phyloP scores from a whole-genome alignment of 108 stramenopile species.

The Nannochloropsis oceanica region DNA sequence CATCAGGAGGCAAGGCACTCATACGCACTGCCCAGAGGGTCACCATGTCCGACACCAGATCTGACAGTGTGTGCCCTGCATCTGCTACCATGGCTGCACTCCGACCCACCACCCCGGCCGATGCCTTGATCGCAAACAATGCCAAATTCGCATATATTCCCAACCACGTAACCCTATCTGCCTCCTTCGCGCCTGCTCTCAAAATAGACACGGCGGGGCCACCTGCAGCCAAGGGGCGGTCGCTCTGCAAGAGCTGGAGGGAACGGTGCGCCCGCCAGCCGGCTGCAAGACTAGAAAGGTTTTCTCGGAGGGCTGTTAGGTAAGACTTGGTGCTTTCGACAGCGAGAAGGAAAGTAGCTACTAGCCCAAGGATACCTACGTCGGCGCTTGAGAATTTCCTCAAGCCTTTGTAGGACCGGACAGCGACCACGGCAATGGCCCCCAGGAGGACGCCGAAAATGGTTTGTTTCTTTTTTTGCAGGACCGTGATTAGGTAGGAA shows the following conservation, averaged over 20 bases:
- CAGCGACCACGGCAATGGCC: neutral
- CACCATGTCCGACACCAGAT: slow-evolving; percentile 77
- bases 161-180: slow-evolving; percentile 65
- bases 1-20: slow-evolving; percentile 38
- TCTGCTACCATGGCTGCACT: slow-evolving; percentile 79
- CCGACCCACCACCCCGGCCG: slow-evolving; percentile 59
- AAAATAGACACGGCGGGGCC: neutral
- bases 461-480: neutral
- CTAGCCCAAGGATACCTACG: neutral
- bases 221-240: neutral
- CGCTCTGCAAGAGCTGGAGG: neutral
- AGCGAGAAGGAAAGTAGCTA: neutral
- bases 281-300: neutral
- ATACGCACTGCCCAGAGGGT: slow-evolving; percentile 61
- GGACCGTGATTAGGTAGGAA: neutral
- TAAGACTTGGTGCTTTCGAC: neutral
- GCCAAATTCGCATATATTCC: slow-evolving; percentile 62
- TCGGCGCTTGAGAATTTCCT: neutral
- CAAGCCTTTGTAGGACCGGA: neutral
- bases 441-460: neutral
- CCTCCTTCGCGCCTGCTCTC: slow-evolving; percentile 3
- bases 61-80: slow-evolving; percentile 78
- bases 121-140: slow-evolving; percentile 53
- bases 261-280: neutral
- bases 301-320: neutral